Conservation (phyloP, 139 green algal species). For the Dunaliella primolecta region DNA sequence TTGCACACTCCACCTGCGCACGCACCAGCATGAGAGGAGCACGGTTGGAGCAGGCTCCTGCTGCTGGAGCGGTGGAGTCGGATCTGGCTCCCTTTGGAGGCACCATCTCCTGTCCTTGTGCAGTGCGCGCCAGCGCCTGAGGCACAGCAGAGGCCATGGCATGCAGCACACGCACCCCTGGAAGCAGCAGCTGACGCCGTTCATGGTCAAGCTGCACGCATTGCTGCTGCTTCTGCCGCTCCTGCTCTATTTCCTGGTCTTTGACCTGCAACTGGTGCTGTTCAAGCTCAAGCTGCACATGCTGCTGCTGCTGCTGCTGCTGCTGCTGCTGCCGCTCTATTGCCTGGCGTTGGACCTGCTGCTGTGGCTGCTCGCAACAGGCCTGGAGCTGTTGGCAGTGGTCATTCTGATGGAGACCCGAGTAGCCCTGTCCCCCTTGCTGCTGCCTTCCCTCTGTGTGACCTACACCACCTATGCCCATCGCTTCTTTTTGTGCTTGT, state of each 20-base stretch:
- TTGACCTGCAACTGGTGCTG: background rate
- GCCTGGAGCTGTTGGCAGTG: background rate
- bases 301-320: background rate
- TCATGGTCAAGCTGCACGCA: background rate
- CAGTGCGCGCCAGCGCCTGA: slow-evolving; percentile 6
- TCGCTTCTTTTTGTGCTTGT: too few species aligned
- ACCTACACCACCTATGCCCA: too few species aligned
- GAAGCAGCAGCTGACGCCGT: slow-evolving; percentile 3
- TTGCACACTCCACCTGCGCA: too few species aligned
- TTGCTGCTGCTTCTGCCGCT: background rate
- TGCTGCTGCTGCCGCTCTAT: background rate
- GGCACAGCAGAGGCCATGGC: slow-evolving; percentile 30
- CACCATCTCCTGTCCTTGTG: background rate
- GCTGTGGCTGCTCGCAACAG: slow-evolving; percentile 1
- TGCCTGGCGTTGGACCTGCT: background rate
- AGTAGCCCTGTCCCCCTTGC: too few species aligned
- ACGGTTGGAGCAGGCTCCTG: too few species aligned
- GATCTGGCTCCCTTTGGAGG: too few species aligned
- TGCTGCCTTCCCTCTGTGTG: too few species aligned
- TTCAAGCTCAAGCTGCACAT: background rate
- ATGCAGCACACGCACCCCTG: slow-evolving; percentile 25
- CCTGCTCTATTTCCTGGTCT: too few species aligned
- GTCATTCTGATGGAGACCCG: background rate
- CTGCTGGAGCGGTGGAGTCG: too few species aligned
- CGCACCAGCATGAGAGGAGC: too few species aligned